Evolutionary conservation across 345 rosid species (phyloP), one percentile per base, ranked within the genome.

Genomic region (Boechera divaricarpa): DNA sequence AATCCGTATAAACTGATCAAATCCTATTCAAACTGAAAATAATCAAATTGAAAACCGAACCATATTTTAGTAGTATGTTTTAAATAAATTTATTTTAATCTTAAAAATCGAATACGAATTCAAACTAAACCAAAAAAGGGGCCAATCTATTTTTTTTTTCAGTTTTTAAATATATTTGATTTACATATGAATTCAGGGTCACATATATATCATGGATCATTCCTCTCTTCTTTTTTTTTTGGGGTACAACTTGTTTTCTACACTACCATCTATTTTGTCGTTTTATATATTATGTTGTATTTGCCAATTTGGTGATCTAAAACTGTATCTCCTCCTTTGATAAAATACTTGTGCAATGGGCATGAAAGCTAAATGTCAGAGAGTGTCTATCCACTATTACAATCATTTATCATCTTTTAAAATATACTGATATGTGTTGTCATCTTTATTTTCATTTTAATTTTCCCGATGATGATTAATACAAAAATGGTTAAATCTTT

Each of bases 301-400:
- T 48, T 49, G 32, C 2, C 61, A 36, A 67, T 75, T 58, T 76
- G 52, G 53, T 58, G 73, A 67, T 57, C 79, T 67, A 7, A 12
- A 29, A 55, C 36, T 56, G 52, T 57, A 66, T 75, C 73, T 75
- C 18, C 31, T 44, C 58, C 72, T 8, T 48, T 65, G 57, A 44
- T 42, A 18, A 38, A 39, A 53, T 44, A 24, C 35, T 44, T 67
- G 52, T 48, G 73, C 67, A 47, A 68, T 66, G 78, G 73, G 78
- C 67, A 67, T 47, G 73, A 57, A 67, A 28, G 67, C 48, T 55
- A 32, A 36, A 35, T 66, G 67, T 75, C 78, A 67, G 78, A 47
- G 60, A n/a, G 42, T 57, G 60, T 75, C 66, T 66, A 56, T 33
- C 72, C 32, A 66, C 52, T 35, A 56, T 48, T 57, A 66, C 10